Evolutionary conservation across 306 rosid genomes (phyloP), one percentile per base, ranked within the genome.

Genomic region (Gastrolobium villosum): DNA sequence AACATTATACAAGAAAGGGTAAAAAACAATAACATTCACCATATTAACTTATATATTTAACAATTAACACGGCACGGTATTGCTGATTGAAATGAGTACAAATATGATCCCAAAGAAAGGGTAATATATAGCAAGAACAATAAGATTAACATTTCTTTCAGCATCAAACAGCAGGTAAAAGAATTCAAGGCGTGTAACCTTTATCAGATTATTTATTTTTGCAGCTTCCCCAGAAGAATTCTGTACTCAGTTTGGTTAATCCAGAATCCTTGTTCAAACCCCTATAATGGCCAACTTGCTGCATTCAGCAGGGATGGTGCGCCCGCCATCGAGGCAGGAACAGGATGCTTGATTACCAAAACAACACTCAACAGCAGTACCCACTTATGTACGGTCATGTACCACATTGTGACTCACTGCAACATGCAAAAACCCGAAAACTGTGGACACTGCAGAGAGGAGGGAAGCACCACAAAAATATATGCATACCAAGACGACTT

Each of bases 241-340:
- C 57, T 68, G 76, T 52, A 49, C 70, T 57, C 71, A 62, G 49
- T 45, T 36, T 46, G 72, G 79, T 77, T 73, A 75, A 72, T 82
- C 85, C 70, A 61, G 80, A 57, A 72, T 59, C 84, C 75, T 53
- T 40, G 83, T 79, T 78, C 83, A 83, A 75, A 76, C 44, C 76
- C 57, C 75, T 65, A 55, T 40, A 71, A 59, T 68, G 73, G 67
- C 76, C 40, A 70, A 43, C 30, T 63, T 69, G 78, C 78, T 30
- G 70, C 75, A 70, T 66, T 63, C 79, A 71, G 79, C 73, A 65
- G 20, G 66, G 67, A 52, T 26, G 50, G 15, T 10, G 70, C 57
- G 62, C 46, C 80, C 55, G 49, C 68, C 56, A 62, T 52, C 75
- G 52, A 77, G 82, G 75, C 66, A 64, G 75, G 81, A 82, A 68